Percentiles rank a stretch among this genome's conserved stretches.
phyloP scores from a whole-genome alignment of 1,284 basidiomycete genomes.

The Moesziomyces globuligerus region DNA sequence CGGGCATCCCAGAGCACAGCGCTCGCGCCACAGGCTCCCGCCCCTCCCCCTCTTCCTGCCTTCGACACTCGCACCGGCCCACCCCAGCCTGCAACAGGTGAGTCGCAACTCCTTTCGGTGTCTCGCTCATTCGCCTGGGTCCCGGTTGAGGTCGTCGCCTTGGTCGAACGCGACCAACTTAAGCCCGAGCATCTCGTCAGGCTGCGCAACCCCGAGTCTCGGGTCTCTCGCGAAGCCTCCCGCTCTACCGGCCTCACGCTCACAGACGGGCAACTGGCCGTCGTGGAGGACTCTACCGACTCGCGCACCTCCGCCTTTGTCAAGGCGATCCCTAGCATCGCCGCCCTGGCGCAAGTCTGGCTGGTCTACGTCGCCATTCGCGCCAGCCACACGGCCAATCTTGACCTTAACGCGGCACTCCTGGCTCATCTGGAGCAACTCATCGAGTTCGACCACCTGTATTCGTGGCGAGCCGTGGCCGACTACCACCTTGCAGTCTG shows the following conservation, averaged over 20 bases:
- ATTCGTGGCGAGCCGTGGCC: neutral
- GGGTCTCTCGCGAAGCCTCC: neutral
- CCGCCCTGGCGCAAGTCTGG: neutral
- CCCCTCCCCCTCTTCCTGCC: too few relatives aligned
- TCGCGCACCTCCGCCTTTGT: neutral
- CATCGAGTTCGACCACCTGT: neutral
- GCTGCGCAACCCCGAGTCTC: neutral
- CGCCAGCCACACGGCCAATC: neutral
- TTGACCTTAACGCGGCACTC: neutral
- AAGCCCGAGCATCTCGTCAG: neutral
- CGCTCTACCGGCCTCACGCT: neutral
- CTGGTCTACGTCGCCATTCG: neutral
- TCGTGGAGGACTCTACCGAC: neutral
- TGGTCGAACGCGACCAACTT: neutral
- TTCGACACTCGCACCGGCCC: too few relatives aligned
- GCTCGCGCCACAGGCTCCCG: too few relatives aligned
- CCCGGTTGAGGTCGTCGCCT: neutral
- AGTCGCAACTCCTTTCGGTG: neutral
- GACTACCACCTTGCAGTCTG: slow-evolving; percentile 2
- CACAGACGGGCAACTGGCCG: neutral
- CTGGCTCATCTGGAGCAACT: neutral
- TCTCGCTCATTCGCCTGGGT: neutral
- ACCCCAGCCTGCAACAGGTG: too few relatives aligned
- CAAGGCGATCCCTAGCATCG: neutral
- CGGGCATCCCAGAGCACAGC: too few relatives aligned